These are phyloP conservation scores for Russula sp. DNA, from an alignment of 768 basidiomycete species.

Conservation along the genomic window DNA sequence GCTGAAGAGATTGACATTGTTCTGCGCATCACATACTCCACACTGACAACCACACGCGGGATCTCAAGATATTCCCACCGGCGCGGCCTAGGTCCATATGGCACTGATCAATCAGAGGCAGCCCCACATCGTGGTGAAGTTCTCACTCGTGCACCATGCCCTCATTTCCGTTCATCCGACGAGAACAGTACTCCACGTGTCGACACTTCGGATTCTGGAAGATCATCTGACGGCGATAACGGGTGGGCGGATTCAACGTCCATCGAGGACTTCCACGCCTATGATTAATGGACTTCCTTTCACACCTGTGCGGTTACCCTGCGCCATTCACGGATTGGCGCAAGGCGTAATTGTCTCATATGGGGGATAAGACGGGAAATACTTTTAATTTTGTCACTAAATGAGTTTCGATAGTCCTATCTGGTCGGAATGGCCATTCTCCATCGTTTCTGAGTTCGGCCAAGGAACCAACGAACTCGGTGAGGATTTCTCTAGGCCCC, in stretches of 20 bases:
- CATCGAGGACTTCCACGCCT: not conserved
- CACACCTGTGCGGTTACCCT: not conserved
- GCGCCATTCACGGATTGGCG: not conserved
- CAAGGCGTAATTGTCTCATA: not conserved
- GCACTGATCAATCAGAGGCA: not conserved
- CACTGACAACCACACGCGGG: not conserved
- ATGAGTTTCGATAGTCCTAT: not conserved
- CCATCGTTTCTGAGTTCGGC: not conserved
- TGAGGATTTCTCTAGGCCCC: not conserved
- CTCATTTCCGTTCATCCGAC: not conserved
- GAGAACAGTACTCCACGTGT: not conserved
- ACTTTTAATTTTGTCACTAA: not conserved
- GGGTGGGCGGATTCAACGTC: not conserved
- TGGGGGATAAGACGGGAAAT: not conserved
- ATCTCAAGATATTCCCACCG: not conserved
- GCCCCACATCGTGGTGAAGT: not conserved
- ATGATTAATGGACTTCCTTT: not conserved
- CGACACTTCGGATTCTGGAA: not conserved
- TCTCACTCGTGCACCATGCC: not conserved
- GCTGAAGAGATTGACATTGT: not conserved
- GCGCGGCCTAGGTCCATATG: no score
- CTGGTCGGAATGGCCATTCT: not conserved
- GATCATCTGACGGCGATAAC: not conserved
- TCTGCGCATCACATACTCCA: not conserved
- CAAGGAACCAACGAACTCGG: not conserved